Conservation (phyloP, 2,329 filamentous ascomycete species). For the Phyllosticta citriasiana region DNA sequence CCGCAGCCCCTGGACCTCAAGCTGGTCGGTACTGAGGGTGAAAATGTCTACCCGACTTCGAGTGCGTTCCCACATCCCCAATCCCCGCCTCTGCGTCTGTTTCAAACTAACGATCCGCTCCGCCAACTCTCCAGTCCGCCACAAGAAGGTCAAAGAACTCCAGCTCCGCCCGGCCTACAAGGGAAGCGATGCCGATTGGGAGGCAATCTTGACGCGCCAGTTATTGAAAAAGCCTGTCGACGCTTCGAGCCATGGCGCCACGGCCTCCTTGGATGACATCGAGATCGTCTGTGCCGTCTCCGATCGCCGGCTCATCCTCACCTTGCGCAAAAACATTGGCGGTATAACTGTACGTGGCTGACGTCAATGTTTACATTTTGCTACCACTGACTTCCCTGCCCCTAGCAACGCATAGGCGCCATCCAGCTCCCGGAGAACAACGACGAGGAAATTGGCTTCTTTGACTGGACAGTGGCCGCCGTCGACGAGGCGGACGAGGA, state of each 20-base stretch:
- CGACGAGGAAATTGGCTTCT: slow-evolving; percentile 52
- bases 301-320: slow-evolving; percentile 47
- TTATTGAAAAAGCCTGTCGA: slow-evolving; percentile 36
- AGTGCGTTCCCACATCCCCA: slow-evolving; percentile 37
- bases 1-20: slow-evolving; percentile 52
- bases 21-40: slow-evolving; percentile 58
- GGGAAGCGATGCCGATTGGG: slow-evolving; percentile 51
- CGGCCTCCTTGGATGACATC: slow-evolving; percentile 42
- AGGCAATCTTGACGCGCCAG: slow-evolving; percentile 47
- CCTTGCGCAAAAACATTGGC: slow-evolving; percentile 50
- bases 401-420: slow-evolving; percentile 58
- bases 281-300: slow-evolving; percentile 49
- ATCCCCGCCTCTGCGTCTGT: slow-evolving; percentile 9
- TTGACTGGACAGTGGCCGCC: slow-evolving; percentile 59
- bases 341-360: slow-evolving; percentile 53
- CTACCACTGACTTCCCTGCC: not conserved
- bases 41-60: slow-evolving; percentile 47
- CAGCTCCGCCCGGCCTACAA: slow-evolving; percentile 11
- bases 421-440: slow-evolving; percentile 48
- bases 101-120: slow-evolving; percentile 10
- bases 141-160: slow-evolving; percentile 20
- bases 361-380: slow-evolving; percentile 9
- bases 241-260: slow-evolving; percentile 27
- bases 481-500: slow-evolving; percentile 40
- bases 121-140: slow-evolving; percentile 19